Evolutionary conservation across 306 rosid species (phyloP).

Genomic region (Arachis stenosperma): DNA sequence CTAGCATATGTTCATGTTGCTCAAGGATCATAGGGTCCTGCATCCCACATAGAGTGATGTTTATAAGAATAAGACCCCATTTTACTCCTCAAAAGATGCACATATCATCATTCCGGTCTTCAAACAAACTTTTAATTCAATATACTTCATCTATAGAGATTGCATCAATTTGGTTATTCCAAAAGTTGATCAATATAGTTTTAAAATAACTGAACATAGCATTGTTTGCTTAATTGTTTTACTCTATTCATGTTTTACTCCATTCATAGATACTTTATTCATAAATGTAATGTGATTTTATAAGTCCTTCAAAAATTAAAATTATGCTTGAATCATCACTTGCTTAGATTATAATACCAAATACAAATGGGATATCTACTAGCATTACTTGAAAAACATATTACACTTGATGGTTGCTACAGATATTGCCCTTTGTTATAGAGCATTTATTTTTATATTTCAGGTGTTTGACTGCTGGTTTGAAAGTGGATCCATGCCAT

Average conservation of each 20-base stretch:
- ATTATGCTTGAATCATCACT: slow-evolving; percentile 1
- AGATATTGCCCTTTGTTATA: slow-evolving; percentile 25
- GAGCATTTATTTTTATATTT: slow-evolving; percentile 38
- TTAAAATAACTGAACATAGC: neutral
- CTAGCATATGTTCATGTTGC: slow-evolving; percentile 17
- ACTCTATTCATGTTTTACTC: neutral
- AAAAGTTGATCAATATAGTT: neutral
- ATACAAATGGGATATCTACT: slow-evolving; percentile 3
- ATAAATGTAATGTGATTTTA: neutral
- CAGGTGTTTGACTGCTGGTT: slow-evolving; percentile 99
- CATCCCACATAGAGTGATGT: neutral
- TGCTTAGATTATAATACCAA: neutral
- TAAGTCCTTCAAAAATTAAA: slow-evolving; percentile 15
- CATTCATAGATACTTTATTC: neutral
- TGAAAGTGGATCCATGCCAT: slow-evolving; percentile 99
- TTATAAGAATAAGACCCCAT: neutral
- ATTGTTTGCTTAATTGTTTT: neutral
- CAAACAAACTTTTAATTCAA: neutral
- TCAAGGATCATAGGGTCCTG: slow-evolving; percentile 4
- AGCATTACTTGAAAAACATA: neutral
- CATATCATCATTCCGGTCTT: neutral
- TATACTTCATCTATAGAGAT: neutral
- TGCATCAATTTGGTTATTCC: neutral
- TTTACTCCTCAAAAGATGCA: slow-evolving; percentile 1
- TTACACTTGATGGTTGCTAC: slow-evolving; percentile 7